Base-by-base conservation (phyloP, 495 filamentous ascomycete species). In the Astrothelium subdiscretum region DNA sequence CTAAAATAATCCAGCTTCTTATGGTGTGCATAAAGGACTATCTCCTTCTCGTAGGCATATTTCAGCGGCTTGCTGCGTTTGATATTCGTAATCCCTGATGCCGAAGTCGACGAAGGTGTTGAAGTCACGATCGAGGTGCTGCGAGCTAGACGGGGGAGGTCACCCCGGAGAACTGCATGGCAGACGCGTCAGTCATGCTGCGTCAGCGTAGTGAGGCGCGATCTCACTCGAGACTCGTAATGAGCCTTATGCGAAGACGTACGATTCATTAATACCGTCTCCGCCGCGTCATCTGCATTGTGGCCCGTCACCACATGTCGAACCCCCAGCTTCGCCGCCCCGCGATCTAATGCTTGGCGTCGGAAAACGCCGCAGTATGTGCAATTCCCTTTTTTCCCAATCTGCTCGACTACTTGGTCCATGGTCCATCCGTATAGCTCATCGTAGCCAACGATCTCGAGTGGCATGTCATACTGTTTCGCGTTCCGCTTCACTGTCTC, bases 361-460 rank as follows among this genome's bases (percentile, higher is more conserved):
- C 94, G 83, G 69, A 98, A 98, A 32, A 98, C 94, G 3, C 94
- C 94, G 69, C 94, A 98, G 72, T 97, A 97, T 32, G 94, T 98
- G 78, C 94, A 98, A 74, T 97, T 98, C 40, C 95, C 95, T 75
- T 96, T 97, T 74, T 97, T 97, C 29, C 95, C 95, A 58, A 97
- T 88, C 62, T 94, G 89, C 68, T 87, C 85, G 2, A 98, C 94
- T 13, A 98, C 94, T 67, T 97, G 88, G 73, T 98, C 94, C 94
- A 98, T 98, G 11, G 92, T 97, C 94, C 94, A 98, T 2, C 95
- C 94, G 72, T 97, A 98, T 3, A 98, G 79, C 72, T 97, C 92
- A 40, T 84, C 86, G 72, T 98, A 98, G 48, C 92, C 89, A 29
- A 98, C 83, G 54, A 98, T 94, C 67, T 87, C 87, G 32, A 98